A percentile compares a stretch with the other conserved stretches of the same genome.
Conservation (phyloP, 345 rosid species). For the Citropsis articulata region DNA sequence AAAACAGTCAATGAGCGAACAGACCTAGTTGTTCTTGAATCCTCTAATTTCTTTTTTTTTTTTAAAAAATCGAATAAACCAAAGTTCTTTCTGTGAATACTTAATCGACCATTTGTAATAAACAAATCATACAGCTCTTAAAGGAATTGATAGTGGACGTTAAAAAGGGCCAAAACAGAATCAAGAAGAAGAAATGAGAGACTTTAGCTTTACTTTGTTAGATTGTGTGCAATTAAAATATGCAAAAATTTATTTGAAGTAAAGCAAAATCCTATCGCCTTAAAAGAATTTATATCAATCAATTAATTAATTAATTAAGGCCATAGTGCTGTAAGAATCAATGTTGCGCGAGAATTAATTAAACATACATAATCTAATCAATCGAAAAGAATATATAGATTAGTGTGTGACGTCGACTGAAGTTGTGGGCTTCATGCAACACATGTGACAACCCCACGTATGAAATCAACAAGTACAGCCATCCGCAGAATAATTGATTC, state of each 20-base stretch:
- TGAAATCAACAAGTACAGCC: neutral
- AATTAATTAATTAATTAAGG: conserved; percentile 2
- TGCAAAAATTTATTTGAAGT: neutral
- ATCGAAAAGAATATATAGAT: neutral
- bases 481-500: neutral
- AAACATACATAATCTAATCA: neutral
- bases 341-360: neutral
- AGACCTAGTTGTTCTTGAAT: neutral
- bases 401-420: too few relatives aligned
- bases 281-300: neutral
- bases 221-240: conserved; percentile 9
- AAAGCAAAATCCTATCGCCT: neutral
- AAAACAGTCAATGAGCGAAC: neutral
- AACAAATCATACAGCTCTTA: neutral
- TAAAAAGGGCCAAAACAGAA: neutral
- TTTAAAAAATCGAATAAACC: neutral
- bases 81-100: neutral
- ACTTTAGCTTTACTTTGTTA: conserved; percentile 9
- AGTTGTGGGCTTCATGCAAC: neutral
- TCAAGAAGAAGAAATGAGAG: too few relatives aligned
- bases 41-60: neutral
- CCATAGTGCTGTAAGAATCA: conserved; percentile 7
- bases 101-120: conserved; percentile 2
- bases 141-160: neutral
- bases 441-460: neutral